Evolutionary conservation across 2,329 filamentous ascomycete species (phyloP).

Genomic region (Lasiodiplodia citricola): DNA sequence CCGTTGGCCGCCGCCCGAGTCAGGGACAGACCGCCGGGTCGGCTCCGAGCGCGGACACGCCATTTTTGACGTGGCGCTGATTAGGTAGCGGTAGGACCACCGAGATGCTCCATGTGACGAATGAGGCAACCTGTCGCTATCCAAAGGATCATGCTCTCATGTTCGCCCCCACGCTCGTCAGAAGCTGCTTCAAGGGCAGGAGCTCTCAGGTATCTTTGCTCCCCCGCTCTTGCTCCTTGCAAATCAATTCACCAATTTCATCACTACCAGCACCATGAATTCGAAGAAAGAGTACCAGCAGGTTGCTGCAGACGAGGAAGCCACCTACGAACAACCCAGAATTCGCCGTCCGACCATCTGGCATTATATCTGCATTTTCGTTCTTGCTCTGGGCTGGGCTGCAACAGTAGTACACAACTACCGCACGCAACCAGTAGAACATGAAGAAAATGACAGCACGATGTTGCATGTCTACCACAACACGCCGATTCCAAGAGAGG

Average conservation of each 20-base stretch:
- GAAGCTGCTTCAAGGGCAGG: not conserved
- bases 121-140: not conserved
- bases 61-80: not conserved
- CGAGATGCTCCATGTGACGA: not conserved
- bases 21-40: not conserved
- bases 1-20: not conserved
- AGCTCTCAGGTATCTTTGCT: not conserved
- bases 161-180: not conserved
- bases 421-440: not conserved
- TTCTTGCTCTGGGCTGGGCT: not conserved
- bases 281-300: constrained; percentile 9
- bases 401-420: not conserved
- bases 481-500: constrained; percentile 1
- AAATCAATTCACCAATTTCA: not conserved
- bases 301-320: not conserved
- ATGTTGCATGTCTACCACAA: not conserved
- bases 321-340: not conserved
- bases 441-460: too few species aligned
- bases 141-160: not conserved
- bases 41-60: not conserved
- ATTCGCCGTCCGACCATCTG: not conserved
- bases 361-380: not conserved
- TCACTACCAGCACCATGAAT: not conserved
- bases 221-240: not conserved
- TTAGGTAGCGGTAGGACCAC: not conserved